Base-by-base conservation (phyloP, 2,329 filamentous ascomycete genomes). In the Kalaharituber pfeilii region DNA sequence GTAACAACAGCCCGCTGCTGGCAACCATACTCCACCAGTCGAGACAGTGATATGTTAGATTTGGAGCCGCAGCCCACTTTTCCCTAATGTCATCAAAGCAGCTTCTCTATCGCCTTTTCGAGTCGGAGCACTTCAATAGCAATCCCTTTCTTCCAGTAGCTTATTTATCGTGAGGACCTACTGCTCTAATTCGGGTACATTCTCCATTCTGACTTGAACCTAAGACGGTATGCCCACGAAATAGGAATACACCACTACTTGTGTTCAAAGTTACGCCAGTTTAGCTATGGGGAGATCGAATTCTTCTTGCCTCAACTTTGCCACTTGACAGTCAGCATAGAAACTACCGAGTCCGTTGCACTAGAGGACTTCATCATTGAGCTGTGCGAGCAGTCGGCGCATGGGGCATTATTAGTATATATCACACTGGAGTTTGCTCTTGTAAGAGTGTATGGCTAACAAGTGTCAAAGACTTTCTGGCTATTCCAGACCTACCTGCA, bases 71-170 rank as follows among this genome's bases (percentile, higher is more conserved):
- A 47, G 13, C 13, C 24, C 18, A 13, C n/a, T 22, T 5, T 47
- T 47, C 25, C 42, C 24, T 47, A 47, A 82, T 81, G 80, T 83
- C 42, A 11, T 8, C 42, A 15, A 47, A 80, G 73, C 89, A 88
- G 74, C 75, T 91, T 73, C 77, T 91, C 68, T 83, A 86, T 75
- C 80, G 85, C 71, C 88, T 89, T 78, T 80, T 91, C 74, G 84
- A 89, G 77, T 87, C 83, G 73, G 85, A 91, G 75, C 84, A 91
- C 74, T 91, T 91, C 76, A 89, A 88, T 74, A 82, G 84, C 72
- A 82, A 89, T 71, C 84, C 86, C 60, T 89, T 87, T 69, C 80
- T 91, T 69, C 83, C 84, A 58, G 85, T 91, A 67, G 86, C 84
- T 62, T 91, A 91, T 71, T 79, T 91, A 66, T 85, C 84, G 84